Evolutionary conservation across 768 basidiomycete genomes (phyloP).

Genomic region (Tricholoma sp.): DNA sequence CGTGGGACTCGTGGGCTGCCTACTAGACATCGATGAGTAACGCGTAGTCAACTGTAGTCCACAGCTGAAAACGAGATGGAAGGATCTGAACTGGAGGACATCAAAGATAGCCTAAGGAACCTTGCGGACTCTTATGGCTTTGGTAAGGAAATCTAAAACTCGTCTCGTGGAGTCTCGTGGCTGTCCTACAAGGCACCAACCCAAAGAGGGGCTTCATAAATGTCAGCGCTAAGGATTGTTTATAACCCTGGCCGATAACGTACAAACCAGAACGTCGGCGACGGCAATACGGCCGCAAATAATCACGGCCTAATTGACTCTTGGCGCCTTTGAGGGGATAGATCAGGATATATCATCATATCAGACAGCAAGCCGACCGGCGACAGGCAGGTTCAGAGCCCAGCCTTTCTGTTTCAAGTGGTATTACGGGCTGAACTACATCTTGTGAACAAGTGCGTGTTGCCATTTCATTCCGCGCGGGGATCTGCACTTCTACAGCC

Average conservation of each 20-base stretch:
- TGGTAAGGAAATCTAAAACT: slow-evolving; percentile 19
- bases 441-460: not conserved
- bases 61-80: slow-evolving; percentile 3
- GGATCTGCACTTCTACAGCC: not conserved
- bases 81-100: slow-evolving; percentile 8
- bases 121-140: slow-evolving; percentile 27
- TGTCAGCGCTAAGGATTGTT: slow-evolving; percentile 25
- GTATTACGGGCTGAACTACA: not conserved
- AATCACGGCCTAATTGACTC: slow-evolving; percentile 13
- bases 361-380: not conserved
- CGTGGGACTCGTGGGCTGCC: slow-evolving; percentile 6
- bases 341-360: slow-evolving; percentile 6
- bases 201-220: slow-evolving; percentile 30
- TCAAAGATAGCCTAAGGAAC: slow-evolving; percentile 9
- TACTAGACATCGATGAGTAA: slow-evolving; percentile 10
- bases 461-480: not conserved
- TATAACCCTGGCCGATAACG: slow-evolving; percentile 19
- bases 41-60: slow-evolving; percentile 2
- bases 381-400: not conserved
- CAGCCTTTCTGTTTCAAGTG: not conserved
- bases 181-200: slow-evolving; percentile 29
- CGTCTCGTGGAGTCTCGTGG: slow-evolving; percentile 21
- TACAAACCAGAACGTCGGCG: slow-evolving; percentile 14
- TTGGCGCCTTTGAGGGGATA: slow-evolving; percentile 8
- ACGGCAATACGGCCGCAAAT: slow-evolving; percentile 21